Conservation (phyloP, 2,329 filamentous ascomycete genomes). For the Pezicula carpinea region DNA sequence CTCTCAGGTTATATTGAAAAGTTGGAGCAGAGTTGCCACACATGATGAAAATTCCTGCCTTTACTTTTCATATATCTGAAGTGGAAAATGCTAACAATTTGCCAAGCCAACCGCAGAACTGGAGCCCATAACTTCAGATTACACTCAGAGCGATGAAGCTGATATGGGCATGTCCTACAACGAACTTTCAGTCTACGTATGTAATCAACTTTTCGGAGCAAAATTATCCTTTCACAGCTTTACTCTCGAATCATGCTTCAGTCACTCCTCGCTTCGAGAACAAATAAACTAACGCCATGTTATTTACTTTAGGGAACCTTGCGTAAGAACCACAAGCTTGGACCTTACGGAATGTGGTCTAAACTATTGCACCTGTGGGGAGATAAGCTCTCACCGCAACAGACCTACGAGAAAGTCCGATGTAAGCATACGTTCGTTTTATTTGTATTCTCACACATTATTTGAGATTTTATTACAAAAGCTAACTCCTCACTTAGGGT, state of each 20-base stretch:
- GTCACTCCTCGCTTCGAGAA: too few species aligned
- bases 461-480: too few species aligned
- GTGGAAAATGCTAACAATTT: neutral
- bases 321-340: slow-evolving; percentile 43
- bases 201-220: too few species aligned
- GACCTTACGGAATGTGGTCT: slow-evolving; percentile 42
- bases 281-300: too few species aligned
- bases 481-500: slow-evolving; percentile 26
- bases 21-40: too few species aligned
- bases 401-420: slow-evolving; percentile 43
- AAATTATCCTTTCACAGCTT: too few species aligned
- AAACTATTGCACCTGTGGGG: slow-evolving; percentile 43
- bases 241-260: too few species aligned
- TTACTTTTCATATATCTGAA: neutral
- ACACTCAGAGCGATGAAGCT: slow-evolving; percentile 45
- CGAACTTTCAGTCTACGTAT: slow-evolving; percentile 41
- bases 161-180: slow-evolving; percentile 51
- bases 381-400: slow-evolving; percentile 30
- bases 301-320: slow-evolving; percentile 40
- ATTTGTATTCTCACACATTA: too few species aligned
- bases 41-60: too few species aligned
- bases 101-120: slow-evolving; percentile 53
- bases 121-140: slow-evolving; percentile 60
- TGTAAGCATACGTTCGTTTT: slow-evolving; percentile 14
- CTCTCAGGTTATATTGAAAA: too few species aligned